A percentile compares a stretch with the other conserved stretches of the same genome.
Conservation (phyloP, 2,329 filamentous ascomycete genomes). For the Neofusicoccum kwambonambiense region DNA sequence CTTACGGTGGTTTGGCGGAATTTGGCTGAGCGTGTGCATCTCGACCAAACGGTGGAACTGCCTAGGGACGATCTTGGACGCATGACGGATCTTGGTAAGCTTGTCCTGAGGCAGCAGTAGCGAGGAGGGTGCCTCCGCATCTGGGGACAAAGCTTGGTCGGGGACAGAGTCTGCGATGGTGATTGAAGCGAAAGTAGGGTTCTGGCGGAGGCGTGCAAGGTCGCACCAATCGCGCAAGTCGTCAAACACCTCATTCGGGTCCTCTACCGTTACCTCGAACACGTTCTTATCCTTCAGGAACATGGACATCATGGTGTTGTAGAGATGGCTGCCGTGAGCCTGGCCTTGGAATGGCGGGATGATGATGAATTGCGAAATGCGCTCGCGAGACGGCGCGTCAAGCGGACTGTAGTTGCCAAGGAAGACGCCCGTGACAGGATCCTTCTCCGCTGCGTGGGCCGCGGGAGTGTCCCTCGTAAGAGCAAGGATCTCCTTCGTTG, state of each 20-base stretch:
- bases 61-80: slow-evolving; percentile 71
- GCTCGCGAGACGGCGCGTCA: slow-evolving; percentile 70
- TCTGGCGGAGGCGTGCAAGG: slow-evolving; percentile 60
- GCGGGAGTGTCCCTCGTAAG: slow-evolving; percentile 25
- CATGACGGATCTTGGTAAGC: slow-evolving; percentile 54
- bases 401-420: slow-evolving; percentile 45
- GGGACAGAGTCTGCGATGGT: slow-evolving; percentile 50
- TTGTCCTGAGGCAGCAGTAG: slow-evolving; percentile 61
- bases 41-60: slow-evolving; percentile 75
- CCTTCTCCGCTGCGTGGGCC: slow-evolving; percentile 25
- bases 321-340: slow-evolving; percentile 77
- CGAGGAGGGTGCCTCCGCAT: slow-evolving; percentile 49
- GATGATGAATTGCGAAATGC: slow-evolving; percentile 92
- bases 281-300: slow-evolving; percentile 68
- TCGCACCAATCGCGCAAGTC: slow-evolving; percentile 76
- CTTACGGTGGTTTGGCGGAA: slow-evolving; percentile 50
- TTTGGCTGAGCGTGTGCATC: slow-evolving; percentile 66
- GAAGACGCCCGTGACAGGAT: background rate
- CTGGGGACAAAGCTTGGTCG: slow-evolving; percentile 52
- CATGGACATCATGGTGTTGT: slow-evolving; percentile 72
- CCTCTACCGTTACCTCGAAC: slow-evolving; percentile 86
- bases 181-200: slow-evolving; percentile 58
- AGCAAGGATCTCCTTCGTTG: slow-evolving; percentile 43
- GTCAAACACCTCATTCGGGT: slow-evolving; percentile 85
- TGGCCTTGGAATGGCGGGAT: slow-evolving; percentile 81